phyloP scores from a whole-genome alignment of 2,329 filamentous ascomycete species.

The Fusarium cyanostomum region DNA sequence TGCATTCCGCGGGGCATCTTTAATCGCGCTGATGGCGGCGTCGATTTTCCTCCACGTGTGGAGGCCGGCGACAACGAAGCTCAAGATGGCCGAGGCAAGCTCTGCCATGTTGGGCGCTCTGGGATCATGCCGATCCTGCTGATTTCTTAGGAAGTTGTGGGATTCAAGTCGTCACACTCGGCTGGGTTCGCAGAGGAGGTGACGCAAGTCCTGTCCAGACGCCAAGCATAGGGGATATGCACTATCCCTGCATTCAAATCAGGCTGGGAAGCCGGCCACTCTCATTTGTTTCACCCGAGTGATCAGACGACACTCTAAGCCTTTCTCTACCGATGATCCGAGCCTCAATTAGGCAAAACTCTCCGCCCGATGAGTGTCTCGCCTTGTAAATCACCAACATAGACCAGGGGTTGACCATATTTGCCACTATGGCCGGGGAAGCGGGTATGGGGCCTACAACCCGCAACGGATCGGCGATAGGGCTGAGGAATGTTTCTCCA shows the following conservation, averaged over 20 bases:
- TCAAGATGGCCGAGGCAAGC: conserved; percentile 12
- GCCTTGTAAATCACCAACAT: not conserved
- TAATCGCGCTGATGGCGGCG: conserved; percentile 1
- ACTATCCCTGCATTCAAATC: conserved; percentile 3
- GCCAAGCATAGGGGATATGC: not conserved
- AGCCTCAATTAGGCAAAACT: too few relatives aligned
- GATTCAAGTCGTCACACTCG: not conserved
- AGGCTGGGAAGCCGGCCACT: not conserved
- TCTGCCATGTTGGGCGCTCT: conserved; percentile 19
- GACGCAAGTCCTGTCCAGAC: not conserved
- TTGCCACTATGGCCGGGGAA: not conserved
- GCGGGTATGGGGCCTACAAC: too few relatives aligned
- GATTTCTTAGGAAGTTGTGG: not conserved
- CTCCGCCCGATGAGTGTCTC: too few relatives aligned
- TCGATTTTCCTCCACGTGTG: conserved; percentile 9
- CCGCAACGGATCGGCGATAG: too few relatives aligned
- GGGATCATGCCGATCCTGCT: conserved; percentile 8
- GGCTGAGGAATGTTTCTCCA: conserved; percentile 12
- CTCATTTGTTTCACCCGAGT: not conserved
- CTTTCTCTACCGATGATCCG: not conserved
- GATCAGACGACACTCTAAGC: conserved; percentile 2
- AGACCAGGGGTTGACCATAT: not conserved
- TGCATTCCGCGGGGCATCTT: not conserved
- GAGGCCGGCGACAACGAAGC: conserved; percentile 4
- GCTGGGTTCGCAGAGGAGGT: not conserved